These are phyloP conservation scores for Neurospora tetraspora DNA, from an alignment of 495 filamentous ascomycete species.

Conservation along the genomic window DNA sequence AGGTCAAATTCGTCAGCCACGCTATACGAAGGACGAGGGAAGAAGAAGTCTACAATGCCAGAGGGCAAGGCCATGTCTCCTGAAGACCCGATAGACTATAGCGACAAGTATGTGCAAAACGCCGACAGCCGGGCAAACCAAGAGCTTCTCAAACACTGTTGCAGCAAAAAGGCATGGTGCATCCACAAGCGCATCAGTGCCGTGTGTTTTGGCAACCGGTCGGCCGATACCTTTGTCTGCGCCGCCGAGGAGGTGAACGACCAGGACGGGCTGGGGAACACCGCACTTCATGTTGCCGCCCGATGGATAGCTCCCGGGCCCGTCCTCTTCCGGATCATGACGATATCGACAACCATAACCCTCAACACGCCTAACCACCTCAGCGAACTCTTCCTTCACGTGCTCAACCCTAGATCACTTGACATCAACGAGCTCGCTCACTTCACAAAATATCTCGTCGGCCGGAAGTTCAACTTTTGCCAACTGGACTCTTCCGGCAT, in stretches of 20 bases:
- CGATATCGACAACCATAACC: background rate
- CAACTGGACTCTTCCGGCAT: background rate
- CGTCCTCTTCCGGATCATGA: constrained; percentile 5
- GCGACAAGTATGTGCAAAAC: background rate
- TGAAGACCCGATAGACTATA: background rate
- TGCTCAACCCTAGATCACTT: constrained; percentile 5
- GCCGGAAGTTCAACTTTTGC: constrained; percentile 1
- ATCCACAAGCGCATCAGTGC: constrained; percentile 11
- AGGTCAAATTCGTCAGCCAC: background rate
- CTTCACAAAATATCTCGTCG: background rate
- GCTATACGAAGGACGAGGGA: background rate
- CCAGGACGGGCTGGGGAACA: constrained; percentile 8
- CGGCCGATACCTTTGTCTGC: constrained; percentile 4
- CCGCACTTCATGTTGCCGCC: constrained; percentile 8
- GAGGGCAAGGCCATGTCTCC: background rate
- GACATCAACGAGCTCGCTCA: background rate
- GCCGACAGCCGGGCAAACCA: constrained; percentile 3
- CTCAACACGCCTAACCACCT: constrained; percentile 2
- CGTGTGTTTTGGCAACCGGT: background rate
- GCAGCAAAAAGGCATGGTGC: constrained; percentile 6
- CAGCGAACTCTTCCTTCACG: constrained; percentile 10
- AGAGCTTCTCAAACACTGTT: constrained; percentile 7
- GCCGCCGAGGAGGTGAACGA: constrained; percentile 2
- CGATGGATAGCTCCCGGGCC: constrained; percentile 8
- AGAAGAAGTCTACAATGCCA: background rate